phyloP scores from a whole-genome alignment of 1,284 basidiomycete species.

The Tetrapyrgos nigripes region DNA sequence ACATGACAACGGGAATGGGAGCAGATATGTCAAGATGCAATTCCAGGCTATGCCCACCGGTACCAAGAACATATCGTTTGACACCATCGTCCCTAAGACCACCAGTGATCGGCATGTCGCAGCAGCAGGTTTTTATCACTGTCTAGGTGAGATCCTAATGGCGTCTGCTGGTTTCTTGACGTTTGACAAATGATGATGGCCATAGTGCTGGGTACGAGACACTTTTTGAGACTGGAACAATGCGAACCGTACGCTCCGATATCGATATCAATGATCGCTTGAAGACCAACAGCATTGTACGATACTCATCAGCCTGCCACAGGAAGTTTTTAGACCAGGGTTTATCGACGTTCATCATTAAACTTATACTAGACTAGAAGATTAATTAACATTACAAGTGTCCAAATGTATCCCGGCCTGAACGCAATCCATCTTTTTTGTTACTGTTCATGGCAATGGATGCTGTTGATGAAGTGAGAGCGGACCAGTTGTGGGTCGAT shows the following conservation, averaged over 20 bases:
- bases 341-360: too few relatives aligned
- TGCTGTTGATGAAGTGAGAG: too few relatives aligned
- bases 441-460: too few relatives aligned
- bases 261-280: slow-evolving; percentile 34
- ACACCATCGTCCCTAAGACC: slow-evolving; percentile 65
- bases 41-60: slow-evolving; percentile 57
- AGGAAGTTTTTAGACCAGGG: too few relatives aligned
- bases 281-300: too few relatives aligned
- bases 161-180: background rate
- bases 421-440: too few relatives aligned
- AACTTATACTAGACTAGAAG: too few relatives aligned
- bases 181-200: background rate
- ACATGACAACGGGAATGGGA: slow-evolving; percentile 9
- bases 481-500: too few relatives aligned
- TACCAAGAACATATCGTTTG: slow-evolving; percentile 60
- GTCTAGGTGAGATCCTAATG: slow-evolving; percentile 60
- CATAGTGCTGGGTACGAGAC: slow-evolving; percentile 71
- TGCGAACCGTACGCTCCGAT: slow-evolving; percentile 56
- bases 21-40: slow-evolving; percentile 81
- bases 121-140: slow-evolving; percentile 81
- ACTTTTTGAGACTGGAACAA: slow-evolving; percentile 62
- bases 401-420: too few relatives aligned
- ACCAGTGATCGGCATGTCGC: slow-evolving; percentile 79
- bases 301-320: too few relatives aligned
- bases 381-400: too few relatives aligned